phyloP scores from a whole-genome alignment of 179 eudicot species.

The Drosera spatulata region DNA sequence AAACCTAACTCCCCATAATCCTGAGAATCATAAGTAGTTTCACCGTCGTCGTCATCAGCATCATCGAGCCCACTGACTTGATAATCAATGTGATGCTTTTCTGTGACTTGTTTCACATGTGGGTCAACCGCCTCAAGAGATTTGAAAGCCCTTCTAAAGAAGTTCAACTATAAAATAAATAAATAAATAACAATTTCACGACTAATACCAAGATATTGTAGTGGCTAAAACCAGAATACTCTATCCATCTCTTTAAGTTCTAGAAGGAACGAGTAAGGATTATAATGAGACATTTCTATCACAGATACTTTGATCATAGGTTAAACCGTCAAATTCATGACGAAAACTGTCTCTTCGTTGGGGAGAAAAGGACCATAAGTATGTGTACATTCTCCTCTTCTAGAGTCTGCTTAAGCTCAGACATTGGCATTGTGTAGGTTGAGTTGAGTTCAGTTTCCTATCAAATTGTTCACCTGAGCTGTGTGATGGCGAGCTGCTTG shows the following conservation, averaged over 20 bases:
- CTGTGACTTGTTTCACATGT: slow-evolving; percentile 48
- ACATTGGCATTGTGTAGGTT: neutral
- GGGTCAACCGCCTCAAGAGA: slow-evolving; percentile 81
- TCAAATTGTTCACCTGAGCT: slow-evolving; percentile 55
- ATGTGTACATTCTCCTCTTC: too few relatives aligned
- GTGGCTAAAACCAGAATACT: too few relatives aligned
- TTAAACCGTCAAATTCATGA: too few relatives aligned
- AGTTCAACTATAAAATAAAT: slow-evolving; percentile 51
- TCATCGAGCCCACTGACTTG: slow-evolving; percentile 43
- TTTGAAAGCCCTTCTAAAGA: slow-evolving; percentile 83
- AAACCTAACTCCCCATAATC: slow-evolving; percentile 67
- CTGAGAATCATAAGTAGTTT: slow-evolving; percentile 42
- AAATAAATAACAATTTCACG: too few relatives aligned
- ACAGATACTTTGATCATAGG: too few relatives aligned
- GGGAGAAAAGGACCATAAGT: too few relatives aligned
- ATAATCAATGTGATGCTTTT: slow-evolving; percentile 88
- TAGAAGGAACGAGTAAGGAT: too few relatives aligned
- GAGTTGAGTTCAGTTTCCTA: neutral
- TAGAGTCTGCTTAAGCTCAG: too few relatives aligned
- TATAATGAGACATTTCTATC: too few relatives aligned
- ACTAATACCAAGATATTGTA: too few relatives aligned
- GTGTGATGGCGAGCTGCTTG: slow-evolving; percentile 99
- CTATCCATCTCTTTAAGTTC: too few relatives aligned
- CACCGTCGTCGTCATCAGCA: slow-evolving; percentile 45
- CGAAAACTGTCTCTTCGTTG: too few relatives aligned